Base-by-base conservation (phyloP, 2,329 filamentous ascomycete species). In the Nothomitra cinnamomea region DNA sequence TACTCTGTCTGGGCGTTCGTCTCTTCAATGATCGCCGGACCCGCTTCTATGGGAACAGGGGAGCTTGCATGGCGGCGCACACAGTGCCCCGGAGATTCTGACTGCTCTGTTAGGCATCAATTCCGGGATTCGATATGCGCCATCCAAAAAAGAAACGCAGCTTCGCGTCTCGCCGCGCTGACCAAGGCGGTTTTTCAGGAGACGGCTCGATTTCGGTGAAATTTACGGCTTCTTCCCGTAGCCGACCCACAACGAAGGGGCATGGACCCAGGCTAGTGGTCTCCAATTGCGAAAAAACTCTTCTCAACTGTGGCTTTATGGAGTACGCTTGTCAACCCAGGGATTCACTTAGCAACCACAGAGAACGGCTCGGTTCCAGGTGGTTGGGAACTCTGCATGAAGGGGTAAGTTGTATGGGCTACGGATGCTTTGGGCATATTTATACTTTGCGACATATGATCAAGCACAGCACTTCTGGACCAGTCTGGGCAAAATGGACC, bases 41-140 rank as follows among this genome's bases (percentile, higher is more conserved):
- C 45, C 45, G 45, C 45, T 49, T 49, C 45, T 49, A 49, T 49
- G 45, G 45, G 28, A 13, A 32, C 45, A 24, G 45, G 45, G 45
- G 28, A 19, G 24, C 45, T 28, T 13, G 45, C 45, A 47, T 49
- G 19, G 8, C 10, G 10, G 28, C 28, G 12, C 28, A 17, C 10
- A 12, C 24, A 17, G 10, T 24, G n/a, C 28, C 25, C 13, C n/a
- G 24, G 45, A 49, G 25, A 17, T 49, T 17, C 45, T 49, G 24
- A 13, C n/a, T 15, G 17, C 38, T 41, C 38, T 41, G 38, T 41
- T 41, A 13, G 38, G 38, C 5, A 41, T 41, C 13, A 41, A 41
- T 41, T 13, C 38, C 38, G 38, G 13, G 5, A 41, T n/a, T 15
- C 38, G 17, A 41, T 41, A 41, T 25, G 25, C 24, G 3, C 24